Evolutionary conservation across 768 basidiomycete genomes (phyloP), one percentile per base, ranked within the genome.

Genomic region (Sistotremastrum niveocremeum): DNA sequence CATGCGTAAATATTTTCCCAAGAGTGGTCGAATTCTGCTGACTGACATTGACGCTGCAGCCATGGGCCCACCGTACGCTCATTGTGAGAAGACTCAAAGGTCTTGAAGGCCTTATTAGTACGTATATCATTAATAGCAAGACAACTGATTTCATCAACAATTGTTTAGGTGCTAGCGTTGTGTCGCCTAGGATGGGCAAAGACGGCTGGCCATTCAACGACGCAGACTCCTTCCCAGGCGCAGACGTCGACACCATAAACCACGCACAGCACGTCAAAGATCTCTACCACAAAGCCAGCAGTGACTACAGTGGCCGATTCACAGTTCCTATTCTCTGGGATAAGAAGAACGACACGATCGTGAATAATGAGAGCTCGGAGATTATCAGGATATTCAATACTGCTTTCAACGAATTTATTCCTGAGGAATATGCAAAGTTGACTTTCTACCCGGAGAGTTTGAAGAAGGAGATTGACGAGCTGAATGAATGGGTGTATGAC

Each of bases 281-380:
- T 50, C 68, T 95, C 35, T 99, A 99, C 59, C 64, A 85, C 55
- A 78, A 72, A 53, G 83, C 74, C 1, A 67, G 87, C 52, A 79
- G 81, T 5, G 56, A 78, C 46, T 95, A 88, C 55, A 52, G 54
- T 3, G 88, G 87, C 44, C 72, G 81, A 36, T 89, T 88, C 68
- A 90, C 89, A 2, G 86, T 90, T 6, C 91, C 91, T 4, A 64
- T 89, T 34, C 69, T 99, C 4, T 99, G 89, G 87, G 95, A 98
- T 65, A 93, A 80, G 68, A 86, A 93, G 61, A 66, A 59, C 38
- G 65, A 81, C 39, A 84, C 82, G 37, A 84, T 97, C 53, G 95
- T 99, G 48, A 97, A 90, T 68, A 98, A 97, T 60, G 94, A 99
- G 59, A 83, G 80, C 52, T 79, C 84, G 2, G 94, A 98, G 65